These are phyloP conservation scores for Kodamaea nitidulidarum DNA, from an alignment of 805 yeast species.

Conservation along the genomic window DNA sequence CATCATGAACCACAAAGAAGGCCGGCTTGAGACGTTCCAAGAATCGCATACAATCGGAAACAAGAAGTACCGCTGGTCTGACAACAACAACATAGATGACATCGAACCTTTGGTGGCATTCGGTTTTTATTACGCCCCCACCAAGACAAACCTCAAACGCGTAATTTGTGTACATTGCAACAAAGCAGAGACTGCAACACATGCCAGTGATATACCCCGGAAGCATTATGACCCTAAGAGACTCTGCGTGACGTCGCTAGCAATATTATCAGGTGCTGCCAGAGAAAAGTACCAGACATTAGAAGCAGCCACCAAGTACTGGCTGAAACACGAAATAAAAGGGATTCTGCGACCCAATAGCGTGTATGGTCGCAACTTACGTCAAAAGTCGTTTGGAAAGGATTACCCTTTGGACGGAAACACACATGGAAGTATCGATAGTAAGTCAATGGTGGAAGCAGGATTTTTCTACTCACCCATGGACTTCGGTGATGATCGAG, in stretches of 20 bases:
- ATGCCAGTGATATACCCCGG: constrained; percentile 5
- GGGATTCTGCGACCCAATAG: constrained; percentile 8
- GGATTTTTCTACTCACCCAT: constrained; percentile 39
- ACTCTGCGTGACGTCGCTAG: constrained; percentile 11
- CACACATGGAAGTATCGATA: background rate
- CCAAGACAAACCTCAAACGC: constrained; percentile 42
- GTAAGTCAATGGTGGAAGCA: constrained; percentile 36
- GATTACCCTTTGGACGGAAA: constrained; percentile 7
- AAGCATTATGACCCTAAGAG: constrained; percentile 10
- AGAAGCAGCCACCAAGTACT: constrained; percentile 6
- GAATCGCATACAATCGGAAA: constrained; percentile 19
- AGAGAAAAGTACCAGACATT: constrained; percentile 8
- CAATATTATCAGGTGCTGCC: constrained; percentile 10
- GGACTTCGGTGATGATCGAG: constrained; percentile 29
- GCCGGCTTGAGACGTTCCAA: constrained; percentile 18
- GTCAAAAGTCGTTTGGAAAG: constrained; percentile 10
- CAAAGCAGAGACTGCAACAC: constrained; percentile 11
- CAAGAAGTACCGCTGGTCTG: constrained; percentile 24
- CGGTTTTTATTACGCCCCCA: constrained; percentile 61
- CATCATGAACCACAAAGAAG: constrained; percentile 14
- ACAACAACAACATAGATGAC: constrained; percentile 11
- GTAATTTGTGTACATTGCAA: constrained; percentile 56
- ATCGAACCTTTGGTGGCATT: constrained; percentile 45
- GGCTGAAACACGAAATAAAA: constrained; percentile 9
- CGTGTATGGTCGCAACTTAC: constrained; percentile 3